Conservation (phyloP, 148 eudicot genomes). For the Arctostaphylos glauca region DNA sequence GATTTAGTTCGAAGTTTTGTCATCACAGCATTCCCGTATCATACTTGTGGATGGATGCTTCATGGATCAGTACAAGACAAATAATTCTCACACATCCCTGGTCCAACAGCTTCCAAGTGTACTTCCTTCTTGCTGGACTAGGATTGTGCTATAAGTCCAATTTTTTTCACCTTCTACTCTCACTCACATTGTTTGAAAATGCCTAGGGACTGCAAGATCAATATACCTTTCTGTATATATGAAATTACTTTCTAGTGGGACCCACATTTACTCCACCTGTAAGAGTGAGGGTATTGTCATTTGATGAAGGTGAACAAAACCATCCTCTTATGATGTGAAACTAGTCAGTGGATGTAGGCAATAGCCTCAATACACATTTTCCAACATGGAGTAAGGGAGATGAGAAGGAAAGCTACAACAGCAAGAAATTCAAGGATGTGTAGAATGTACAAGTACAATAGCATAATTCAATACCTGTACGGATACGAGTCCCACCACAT, state of each 20-base stretch:
- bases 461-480: conserved; percentile 57
- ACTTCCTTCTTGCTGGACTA: background rate
- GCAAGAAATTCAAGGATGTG: background rate
- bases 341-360: background rate
- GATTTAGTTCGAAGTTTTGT: background rate
- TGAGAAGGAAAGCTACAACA: background rate
- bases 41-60: background rate
- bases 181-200: background rate
- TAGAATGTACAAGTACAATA: background rate
- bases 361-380: background rate
- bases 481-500: conserved; percentile 99
- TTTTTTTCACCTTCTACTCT: background rate
- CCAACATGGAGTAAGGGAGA: background rate
- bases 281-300: background rate
- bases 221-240: background rate
- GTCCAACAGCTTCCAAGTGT: background rate
- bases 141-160: background rate
- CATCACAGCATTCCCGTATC: background rate
- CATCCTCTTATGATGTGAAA: background rate
- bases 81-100: background rate
- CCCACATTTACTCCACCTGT: no score
- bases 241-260: background rate
- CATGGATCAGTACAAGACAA: background rate
- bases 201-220: background rate
- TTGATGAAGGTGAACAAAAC: background rate